Evolutionary conservation across 768 basidiomycete genomes (phyloP).

Genomic region (Phlebiopsis flavidoalba): DNA sequence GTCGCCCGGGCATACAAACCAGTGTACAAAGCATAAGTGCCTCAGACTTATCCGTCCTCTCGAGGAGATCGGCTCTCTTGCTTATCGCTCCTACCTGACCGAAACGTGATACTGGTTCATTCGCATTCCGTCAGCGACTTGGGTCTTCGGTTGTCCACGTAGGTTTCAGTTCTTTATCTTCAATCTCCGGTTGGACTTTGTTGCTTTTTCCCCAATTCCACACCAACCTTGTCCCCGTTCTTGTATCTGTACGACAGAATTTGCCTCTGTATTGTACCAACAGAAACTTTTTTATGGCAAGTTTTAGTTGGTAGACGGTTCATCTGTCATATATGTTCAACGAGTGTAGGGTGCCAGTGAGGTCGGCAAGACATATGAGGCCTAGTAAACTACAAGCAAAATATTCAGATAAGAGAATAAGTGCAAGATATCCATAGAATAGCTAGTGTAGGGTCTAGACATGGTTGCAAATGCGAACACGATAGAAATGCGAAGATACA

Average conservation of each 20-base stretch:
- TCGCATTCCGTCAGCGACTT: not conserved
- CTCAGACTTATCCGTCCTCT: not conserved
- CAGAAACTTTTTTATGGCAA: slow-evolving; percentile 2
- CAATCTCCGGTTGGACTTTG: not conserved
- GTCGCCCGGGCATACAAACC: not conserved
- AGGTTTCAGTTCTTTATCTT: not conserved
- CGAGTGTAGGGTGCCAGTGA: not conserved
- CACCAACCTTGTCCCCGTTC: not conserved
- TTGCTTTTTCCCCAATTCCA: not conserved
- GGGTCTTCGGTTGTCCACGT: not conserved
- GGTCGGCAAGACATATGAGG: not conserved
- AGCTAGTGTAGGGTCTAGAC: not conserved
- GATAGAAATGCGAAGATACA: not conserved
- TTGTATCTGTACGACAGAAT: slow-evolving; percentile 7
- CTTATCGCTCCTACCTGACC: slow-evolving; percentile 1
- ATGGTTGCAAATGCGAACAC: not conserved
- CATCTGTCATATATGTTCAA: not conserved
- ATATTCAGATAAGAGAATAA: not conserved
- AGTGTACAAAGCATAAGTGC: not conserved
- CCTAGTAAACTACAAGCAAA: not conserved
- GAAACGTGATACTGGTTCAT: not conserved
- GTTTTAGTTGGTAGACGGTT: not conserved
- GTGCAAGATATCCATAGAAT: not conserved
- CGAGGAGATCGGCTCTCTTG: not conserved
- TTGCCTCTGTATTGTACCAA: slow-evolving; percentile 10